phyloP scores from a whole-genome alignment of 306 rosid genomes.

The Chamaecrista fasciculata region DNA sequence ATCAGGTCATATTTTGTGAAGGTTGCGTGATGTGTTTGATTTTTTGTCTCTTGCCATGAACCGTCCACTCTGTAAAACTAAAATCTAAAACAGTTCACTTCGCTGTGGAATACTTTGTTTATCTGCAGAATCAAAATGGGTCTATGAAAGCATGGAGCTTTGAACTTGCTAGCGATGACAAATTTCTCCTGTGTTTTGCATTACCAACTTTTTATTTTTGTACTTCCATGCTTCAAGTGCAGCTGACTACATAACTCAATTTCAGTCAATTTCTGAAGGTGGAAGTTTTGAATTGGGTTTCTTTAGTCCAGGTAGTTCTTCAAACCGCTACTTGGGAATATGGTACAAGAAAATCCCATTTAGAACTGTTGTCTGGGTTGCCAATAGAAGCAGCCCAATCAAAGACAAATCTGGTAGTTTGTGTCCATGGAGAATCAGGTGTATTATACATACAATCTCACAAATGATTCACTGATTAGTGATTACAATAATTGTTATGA shows the following conservation, averaged over 20 bases:
- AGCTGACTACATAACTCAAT: slow-evolving; percentile 7
- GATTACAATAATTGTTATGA: slow-evolving; percentile 6
- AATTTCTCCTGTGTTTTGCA: neutral
- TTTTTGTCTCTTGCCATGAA: neutral
- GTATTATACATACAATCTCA: slow-evolving; percentile 4
- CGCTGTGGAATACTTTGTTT: neutral
- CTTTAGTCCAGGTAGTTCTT: slow-evolving; percentile 29
- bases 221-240: slow-evolving; percentile 1
- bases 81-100: neutral
- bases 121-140: neutral
- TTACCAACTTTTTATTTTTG: slow-evolving; percentile 21
- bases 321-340: slow-evolving; percentile 48
- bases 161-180: neutral
- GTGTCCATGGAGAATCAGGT: slow-evolving; percentile 35
- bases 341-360: slow-evolving; percentile 51
- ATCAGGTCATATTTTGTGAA: neutral
- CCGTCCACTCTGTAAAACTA: neutral
- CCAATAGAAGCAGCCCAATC: slow-evolving; percentile 47
- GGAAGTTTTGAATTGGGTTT: slow-evolving; percentile 42
- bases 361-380: slow-evolving; percentile 58
- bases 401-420: slow-evolving; percentile 38
- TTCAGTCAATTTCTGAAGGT: slow-evolving; percentile 32
- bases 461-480: slow-evolving; percentile 13
- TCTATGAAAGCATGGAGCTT: slow-evolving; percentile 23
- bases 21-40: slow-evolving; percentile 3